Percentiles rank a stretch among this genome's conserved stretches.
These are phyloP conservation scores for Psophocarpus tetragonolobus DNA, from an alignment of 306 rosid genomes.

Conservation along the genomic window DNA sequence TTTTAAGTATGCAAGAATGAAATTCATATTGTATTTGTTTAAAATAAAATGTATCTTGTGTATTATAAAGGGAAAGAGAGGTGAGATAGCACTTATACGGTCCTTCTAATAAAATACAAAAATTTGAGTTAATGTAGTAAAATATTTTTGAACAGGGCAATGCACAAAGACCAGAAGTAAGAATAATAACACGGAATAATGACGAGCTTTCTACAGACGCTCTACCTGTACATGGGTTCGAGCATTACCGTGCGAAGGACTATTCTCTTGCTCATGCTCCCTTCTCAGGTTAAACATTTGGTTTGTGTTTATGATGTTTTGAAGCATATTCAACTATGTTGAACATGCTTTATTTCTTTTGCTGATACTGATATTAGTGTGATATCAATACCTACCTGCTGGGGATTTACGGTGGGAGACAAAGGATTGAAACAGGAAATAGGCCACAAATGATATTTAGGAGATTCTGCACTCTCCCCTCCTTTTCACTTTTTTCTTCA, in stretches of 20 bases:
- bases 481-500: not conserved
- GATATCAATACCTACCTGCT: not conserved
- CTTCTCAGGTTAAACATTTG: slow-evolving; percentile 82
- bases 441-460: not conserved
- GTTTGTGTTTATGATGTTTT: slow-evolving; percentile 36
- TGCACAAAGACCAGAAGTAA: slow-evolving; percentile 97
- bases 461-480: not conserved
- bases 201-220: slow-evolving; percentile 97
- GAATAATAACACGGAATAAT: slow-evolving; percentile 84
- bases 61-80: slow-evolving; percentile 29
- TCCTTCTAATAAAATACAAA: slow-evolving; percentile 4
- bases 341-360: slow-evolving; percentile 9
- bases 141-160: slow-evolving; percentile 74
- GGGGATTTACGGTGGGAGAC: slow-evolving; percentile 13
- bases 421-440: not conserved
- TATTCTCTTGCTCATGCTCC: slow-evolving; percentile 98
- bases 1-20: not conserved
- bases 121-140: slow-evolving; percentile 23
- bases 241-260: slow-evolving; percentile 97
- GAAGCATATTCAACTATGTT: slow-evolving; percentile 1
- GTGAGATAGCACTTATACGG: not conserved
- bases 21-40: slow-evolving; percentile 21
- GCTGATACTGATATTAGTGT: not conserved
- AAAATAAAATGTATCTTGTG: slow-evolving; percentile 12
- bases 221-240: slow-evolving; percentile 91